Evolutionary conservation across 2,329 filamentous ascomycete species (phyloP).

Genomic region (Clonostachys chloroleuca): DNA sequence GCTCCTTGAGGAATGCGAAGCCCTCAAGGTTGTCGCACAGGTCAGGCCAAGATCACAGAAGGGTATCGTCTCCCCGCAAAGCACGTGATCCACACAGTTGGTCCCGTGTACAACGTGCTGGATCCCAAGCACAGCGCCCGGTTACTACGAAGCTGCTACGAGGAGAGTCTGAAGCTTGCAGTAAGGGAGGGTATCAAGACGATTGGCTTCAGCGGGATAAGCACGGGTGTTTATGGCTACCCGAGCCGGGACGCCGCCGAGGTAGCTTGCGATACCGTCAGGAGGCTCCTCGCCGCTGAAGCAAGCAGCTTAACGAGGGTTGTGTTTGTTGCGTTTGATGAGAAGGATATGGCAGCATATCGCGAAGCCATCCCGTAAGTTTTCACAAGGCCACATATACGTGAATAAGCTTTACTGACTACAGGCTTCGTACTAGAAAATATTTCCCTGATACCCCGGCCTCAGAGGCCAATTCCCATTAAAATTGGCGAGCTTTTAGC

Average conservation of each 20-base stretch:
- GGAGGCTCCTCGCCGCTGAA: slow-evolving; percentile 45
- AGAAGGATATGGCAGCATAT: slow-evolving; percentile 75
- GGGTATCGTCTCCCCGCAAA: slow-evolving; percentile 73
- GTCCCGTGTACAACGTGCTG: slow-evolving; percentile 63
- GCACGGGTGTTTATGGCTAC: slow-evolving; percentile 88
- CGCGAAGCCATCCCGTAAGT: slow-evolving; percentile 54
- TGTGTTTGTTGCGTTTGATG: slow-evolving; percentile 80
- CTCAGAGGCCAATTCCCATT: no score
- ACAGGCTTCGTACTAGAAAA: no score
- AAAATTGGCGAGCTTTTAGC: no score
- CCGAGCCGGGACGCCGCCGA: slow-evolving; percentile 68
- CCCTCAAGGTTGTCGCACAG: slow-evolving; percentile 70
- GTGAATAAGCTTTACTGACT: no score
- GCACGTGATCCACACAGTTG: slow-evolving; percentile 86
- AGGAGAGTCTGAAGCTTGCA: slow-evolving; percentile 66
- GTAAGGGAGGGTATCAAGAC: slow-evolving; percentile 60
- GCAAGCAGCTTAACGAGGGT: slow-evolving; percentile 61
- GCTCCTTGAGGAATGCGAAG: slow-evolving; percentile 68
- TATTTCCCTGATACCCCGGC: no score
- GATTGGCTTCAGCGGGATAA: slow-evolving; percentile 80
- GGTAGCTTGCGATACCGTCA: slow-evolving; percentile 60
- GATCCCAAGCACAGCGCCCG: slow-evolving; percentile 25
- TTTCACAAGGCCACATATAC: no score
- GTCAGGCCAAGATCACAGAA: slow-evolving; percentile 76
- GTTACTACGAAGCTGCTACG: slow-evolving; percentile 62